phyloP scores from a whole-genome alignment of 805 yeast species.

The Metschnikowia reukaufii region DNA sequence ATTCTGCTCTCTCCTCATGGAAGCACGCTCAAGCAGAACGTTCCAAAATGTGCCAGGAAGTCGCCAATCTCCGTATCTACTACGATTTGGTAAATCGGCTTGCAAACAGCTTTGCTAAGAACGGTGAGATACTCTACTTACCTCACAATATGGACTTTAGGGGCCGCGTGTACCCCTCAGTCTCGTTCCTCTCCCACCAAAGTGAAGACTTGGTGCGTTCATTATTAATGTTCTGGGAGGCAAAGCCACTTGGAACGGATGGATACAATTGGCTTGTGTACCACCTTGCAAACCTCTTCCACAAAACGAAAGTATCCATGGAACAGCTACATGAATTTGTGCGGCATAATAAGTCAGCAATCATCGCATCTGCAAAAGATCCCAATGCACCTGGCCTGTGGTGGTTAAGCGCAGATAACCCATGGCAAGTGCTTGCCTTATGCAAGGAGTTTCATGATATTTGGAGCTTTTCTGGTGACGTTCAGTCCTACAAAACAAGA shows the following conservation, averaged over 20 bases:
- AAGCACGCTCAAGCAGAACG: conserved; percentile 1
- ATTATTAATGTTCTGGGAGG: conserved; percentile 39
- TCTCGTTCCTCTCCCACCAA: conserved; percentile 35
- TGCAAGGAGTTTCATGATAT: conserved; percentile 33
- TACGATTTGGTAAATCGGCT: conserved; percentile 22
- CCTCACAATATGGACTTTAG: conserved; percentile 43
- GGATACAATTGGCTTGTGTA: conserved; percentile 42
- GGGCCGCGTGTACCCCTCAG: conserved; percentile 43
- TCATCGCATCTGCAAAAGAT: conserved; percentile 28
- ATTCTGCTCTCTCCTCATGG: conserved; percentile 7
- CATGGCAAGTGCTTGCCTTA: conserved; percentile 40
- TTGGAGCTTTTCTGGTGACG: conserved; percentile 15
- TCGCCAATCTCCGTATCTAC: conserved; percentile 10
- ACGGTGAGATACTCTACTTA: conserved; percentile 37
- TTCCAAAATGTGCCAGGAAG: not conserved
- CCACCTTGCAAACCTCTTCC: conserved; percentile 38
- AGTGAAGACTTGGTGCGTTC: conserved; percentile 36
- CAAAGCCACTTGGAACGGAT: conserved; percentile 33
- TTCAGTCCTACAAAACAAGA: conserved; percentile 26
- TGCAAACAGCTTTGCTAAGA: conserved; percentile 27
- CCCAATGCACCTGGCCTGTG: conserved; percentile 30
- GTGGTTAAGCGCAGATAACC: conserved; percentile 41
- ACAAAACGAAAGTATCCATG: conserved; percentile 28
- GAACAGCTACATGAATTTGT: conserved; percentile 29
- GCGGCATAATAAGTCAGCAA: conserved; percentile 21